Percentiles rank a stretch among this genome's conserved stretches.
Evolutionary conservation across 345 rosid species (phyloP).

Genomic region (Capsella bursapastoris): DNA sequence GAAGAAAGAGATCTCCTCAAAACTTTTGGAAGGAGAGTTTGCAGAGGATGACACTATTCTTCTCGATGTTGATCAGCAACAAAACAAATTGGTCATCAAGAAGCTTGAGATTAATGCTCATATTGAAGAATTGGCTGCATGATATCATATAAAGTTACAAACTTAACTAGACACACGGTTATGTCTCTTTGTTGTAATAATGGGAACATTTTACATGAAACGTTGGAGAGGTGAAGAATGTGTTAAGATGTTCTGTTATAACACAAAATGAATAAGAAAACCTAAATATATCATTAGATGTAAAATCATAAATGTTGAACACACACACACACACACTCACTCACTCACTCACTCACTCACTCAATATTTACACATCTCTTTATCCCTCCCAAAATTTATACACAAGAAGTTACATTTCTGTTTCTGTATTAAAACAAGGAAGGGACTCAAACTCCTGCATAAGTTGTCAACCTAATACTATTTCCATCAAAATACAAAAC

Average conservation of each 20-base stretch:
- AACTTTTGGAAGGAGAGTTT: slow-evolving; percentile 68
- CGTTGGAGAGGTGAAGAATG: too few species aligned
- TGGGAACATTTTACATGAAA: too few species aligned
- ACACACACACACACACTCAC: not conserved
- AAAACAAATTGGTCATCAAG: slow-evolving; percentile 53
- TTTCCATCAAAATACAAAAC: slow-evolving; percentile 29
- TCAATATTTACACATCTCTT: slow-evolving; percentile 34
- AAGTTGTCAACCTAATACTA: slow-evolving; percentile 36
- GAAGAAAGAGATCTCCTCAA: slow-evolving; percentile 75
- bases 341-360: not conserved
- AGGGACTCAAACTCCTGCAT: slow-evolving; percentile 35
- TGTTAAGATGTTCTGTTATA: too few species aligned
- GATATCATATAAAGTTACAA: not conserved
- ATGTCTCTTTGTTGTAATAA: too few species aligned
- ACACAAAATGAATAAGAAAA: not conserved
- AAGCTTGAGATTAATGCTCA: slow-evolving; percentile 49
- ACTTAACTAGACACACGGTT: too few species aligned
- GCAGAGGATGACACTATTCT: slow-evolving; percentile 65
- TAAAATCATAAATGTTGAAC: slow-evolving; percentile 26
- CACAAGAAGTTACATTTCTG: slow-evolving; percentile 35
- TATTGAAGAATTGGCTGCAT: slow-evolving; percentile 35
- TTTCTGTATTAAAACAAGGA: slow-evolving; percentile 26
- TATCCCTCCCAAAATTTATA: slow-evolving; percentile 29
- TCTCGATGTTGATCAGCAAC: slow-evolving; percentile 43
- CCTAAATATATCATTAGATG: slow-evolving; percentile 32